Evolutionary conservation across 2,329 filamentous ascomycete species (phyloP), one percentile per base, ranked within the genome.

Genomic region (Neonectria sp.): DNA sequence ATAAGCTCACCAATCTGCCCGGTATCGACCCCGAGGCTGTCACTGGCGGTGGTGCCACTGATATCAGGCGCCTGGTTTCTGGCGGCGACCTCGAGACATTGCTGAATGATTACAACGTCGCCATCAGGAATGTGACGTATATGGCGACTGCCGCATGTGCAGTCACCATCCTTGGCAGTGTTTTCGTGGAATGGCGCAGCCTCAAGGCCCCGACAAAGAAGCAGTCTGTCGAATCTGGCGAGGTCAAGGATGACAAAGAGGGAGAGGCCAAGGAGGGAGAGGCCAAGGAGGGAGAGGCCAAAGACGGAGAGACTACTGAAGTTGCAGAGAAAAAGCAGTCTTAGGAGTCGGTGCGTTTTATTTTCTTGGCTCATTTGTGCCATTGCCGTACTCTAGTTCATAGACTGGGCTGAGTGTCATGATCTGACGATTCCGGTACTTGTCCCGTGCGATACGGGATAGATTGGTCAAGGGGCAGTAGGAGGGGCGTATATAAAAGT

Each of bases 21-120:
- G 69, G 55, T 0, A 53, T 85, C 1, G 74, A 82, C 27, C 77
- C 81, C 1, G 7, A 64, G 2, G 49, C 69, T 6, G 75, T 85
- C 2, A 78, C 87, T 59, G 79, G 75, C 9, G 83, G 80, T 12
- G 88, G 88, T 29, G 87, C 86, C n/a, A 94, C 91, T 0, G 85
- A 89, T 52, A 82, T 95, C 15, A 33, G 49, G n/a, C 17, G 27
- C 29, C 17, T 52, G 7, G 49, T 52, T 33, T 52, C 49, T 3
- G 21, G 49, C 12, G 49, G 33, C 9, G 49, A 33, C n/a, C 49
- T 52, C 49, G 11, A 52, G 3, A 31, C n/a, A n/a, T 33, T 52
- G 27, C 29, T 52, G 4, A n/a, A 17, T 21, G 49, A 52, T 21
- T 52, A 52, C 49, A 52, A 52, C 49, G 17, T 21, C 5, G 49